A percentile compares a stretch with the other conserved stretches of the same genome.
phyloP scores from a whole-genome alignment of 495 filamentous ascomycete genomes.

The Glarea lozoyensis region DNA sequence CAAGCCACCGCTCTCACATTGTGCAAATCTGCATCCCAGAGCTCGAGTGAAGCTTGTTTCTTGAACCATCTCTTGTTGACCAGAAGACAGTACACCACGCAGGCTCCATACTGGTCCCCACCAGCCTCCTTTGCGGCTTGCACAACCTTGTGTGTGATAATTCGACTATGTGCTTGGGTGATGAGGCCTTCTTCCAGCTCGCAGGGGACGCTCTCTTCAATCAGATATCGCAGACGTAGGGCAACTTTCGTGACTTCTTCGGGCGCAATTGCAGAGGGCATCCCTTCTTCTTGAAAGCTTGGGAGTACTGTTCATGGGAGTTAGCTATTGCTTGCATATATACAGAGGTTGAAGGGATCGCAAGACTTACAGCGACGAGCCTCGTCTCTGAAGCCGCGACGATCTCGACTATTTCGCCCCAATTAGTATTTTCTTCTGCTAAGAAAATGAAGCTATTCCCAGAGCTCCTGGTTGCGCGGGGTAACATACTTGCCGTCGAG shows the following conservation, averaged over 20 bases:
- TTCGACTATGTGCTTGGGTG: constrained; percentile 67
- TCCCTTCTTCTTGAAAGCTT: constrained; percentile 37
- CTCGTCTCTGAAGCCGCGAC: constrained; percentile 14
- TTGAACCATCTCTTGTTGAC: constrained; percentile 90
- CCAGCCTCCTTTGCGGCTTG: constrained; percentile 72
- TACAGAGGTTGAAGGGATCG: neutral
- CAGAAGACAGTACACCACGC: constrained; percentile 70
- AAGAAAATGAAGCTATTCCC: neutral
- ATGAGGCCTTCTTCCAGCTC: constrained; percentile 67
- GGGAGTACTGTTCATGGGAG: constrained; percentile 46
- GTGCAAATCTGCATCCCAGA: constrained; percentile 88
- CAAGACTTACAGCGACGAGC: constrained; percentile 16
- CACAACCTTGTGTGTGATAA: constrained; percentile 75
- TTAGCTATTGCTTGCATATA: neutral
- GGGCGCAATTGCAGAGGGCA: constrained; percentile 54
- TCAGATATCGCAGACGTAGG: constrained; percentile 80
- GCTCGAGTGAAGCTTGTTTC: constrained; percentile 66
- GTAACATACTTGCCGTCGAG: constrained; percentile 12
- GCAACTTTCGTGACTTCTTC: constrained; percentile 78
- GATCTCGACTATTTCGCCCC: constrained; percentile 3
- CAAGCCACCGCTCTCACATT: constrained; percentile 71
- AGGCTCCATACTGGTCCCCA: constrained; percentile 61
- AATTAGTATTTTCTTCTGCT: neutral
- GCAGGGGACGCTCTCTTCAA: constrained; percentile 81
- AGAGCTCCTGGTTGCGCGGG: neutral